Evolutionary conservation across 257 asterid genomes (phyloP).

Genomic region (Gentiana straminea): DNA sequence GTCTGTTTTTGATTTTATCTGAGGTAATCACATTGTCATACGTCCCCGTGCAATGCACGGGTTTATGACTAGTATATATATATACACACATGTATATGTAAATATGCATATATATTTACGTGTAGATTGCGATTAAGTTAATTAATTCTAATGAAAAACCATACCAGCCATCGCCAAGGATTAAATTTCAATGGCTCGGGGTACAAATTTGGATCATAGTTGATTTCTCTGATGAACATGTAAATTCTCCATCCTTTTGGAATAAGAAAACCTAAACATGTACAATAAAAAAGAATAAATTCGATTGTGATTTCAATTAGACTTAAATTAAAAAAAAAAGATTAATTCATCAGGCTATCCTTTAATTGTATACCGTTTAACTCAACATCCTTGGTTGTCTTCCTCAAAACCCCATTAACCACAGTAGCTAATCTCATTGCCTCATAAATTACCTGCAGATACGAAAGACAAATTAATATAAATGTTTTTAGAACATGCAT

Average conservation of each 20-base stretch:
- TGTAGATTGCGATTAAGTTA: background rate
- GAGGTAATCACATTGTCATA: no score
- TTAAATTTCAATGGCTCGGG: conserved; percentile 58
- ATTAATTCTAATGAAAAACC: conserved; percentile 2
- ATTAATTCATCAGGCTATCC: background rate
- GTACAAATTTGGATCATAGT: conserved; percentile 54
- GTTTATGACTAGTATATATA: no score
- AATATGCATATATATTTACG: no score
- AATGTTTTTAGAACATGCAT: no score
- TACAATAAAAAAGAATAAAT: no score
- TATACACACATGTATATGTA: no score
- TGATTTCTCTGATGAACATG: conserved; percentile 67
- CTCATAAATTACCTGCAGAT: conserved; percentile 45
- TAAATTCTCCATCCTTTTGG: conserved; percentile 85
- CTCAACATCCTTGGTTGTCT: conserved; percentile 44
- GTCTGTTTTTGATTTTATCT: no score
- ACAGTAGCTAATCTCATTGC: conserved; percentile 57
- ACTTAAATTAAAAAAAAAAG: no score
- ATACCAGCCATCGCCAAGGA: conserved; percentile 90
- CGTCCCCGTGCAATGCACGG: no score
- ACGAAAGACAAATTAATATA: background rate
- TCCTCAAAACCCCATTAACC: conserved; percentile 58
- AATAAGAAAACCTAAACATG: conserved; percentile 35
- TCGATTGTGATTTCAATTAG: no score
- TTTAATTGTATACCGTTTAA: conserved; percentile 37